phyloP scores from a whole-genome alignment of 805 yeast species.

The Candida ascalaphidarum region DNA sequence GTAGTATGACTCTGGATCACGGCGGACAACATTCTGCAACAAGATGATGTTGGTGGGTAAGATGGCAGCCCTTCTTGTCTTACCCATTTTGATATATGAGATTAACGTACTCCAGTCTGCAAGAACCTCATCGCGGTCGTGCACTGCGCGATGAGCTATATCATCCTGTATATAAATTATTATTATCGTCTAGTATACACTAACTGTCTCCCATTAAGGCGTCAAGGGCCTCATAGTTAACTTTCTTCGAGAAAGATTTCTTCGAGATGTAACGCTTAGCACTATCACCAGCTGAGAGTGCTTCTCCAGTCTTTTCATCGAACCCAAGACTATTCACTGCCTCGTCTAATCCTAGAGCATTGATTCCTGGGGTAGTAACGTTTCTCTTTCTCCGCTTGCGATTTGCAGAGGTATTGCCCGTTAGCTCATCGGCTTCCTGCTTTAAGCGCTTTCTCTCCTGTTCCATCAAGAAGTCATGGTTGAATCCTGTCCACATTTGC shows the following conservation, averaged over 20 bases:
- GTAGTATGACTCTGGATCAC: constrained; percentile 90
- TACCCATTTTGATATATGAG: constrained; percentile 50
- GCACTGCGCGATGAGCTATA: constrained; percentile 1
- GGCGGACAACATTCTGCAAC: constrained; percentile 82
- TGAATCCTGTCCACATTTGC: constrained; percentile 81
- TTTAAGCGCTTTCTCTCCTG: constrained; percentile 81
- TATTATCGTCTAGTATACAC: too few relatives aligned
- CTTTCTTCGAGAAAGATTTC: constrained; percentile 76
- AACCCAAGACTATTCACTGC: constrained; percentile 34
- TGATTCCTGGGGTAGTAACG: constrained; percentile 10
- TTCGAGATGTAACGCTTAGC: constrained; percentile 71
- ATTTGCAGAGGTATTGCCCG: constrained; percentile 55
- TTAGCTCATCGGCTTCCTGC: constrained; percentile 76
- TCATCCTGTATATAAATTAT: too few relatives aligned
- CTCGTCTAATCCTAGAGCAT: constrained; percentile 18
- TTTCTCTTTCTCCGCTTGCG: constrained; percentile 33
- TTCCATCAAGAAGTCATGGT: constrained; percentile 76
- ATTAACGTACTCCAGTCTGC: background rate
- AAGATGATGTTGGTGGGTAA: constrained; percentile 88
- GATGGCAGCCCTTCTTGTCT: constrained; percentile 84
- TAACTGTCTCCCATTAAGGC: constrained; percentile 29
- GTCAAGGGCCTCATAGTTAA: constrained; percentile 78
- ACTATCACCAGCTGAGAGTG: constrained; percentile 63
- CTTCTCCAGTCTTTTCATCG: constrained; percentile 31
- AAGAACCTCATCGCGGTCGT: constrained; percentile 9